phyloP scores from a whole-genome alignment of 2,329 filamentous ascomycete genomes.

The Metarhizium guizhouense region DNA sequence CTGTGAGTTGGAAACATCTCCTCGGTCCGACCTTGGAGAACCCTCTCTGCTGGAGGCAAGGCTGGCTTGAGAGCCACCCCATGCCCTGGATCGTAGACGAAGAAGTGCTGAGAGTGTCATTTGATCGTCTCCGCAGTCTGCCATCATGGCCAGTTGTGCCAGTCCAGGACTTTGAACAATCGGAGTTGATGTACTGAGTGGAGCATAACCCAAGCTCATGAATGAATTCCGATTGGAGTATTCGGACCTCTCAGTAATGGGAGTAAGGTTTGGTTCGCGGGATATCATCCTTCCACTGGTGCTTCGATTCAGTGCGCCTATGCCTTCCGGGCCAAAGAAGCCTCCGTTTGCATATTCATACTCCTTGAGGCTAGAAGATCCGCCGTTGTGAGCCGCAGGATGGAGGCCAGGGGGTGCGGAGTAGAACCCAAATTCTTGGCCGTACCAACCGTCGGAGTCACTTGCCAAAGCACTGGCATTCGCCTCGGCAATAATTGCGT shows the following conservation, averaged over 20 bases:
- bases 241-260: constrained; percentile 91
- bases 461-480: constrained; percentile 90
- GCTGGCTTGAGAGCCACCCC: constrained; percentile 73
- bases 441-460: constrained; percentile 90
- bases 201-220: constrained; percentile 53
- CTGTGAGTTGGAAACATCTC: constrained; percentile 25
- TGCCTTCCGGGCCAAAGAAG: constrained; percentile 72
- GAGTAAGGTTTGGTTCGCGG: constrained; percentile 84
- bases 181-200: constrained; percentile 32
- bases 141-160: constrained; percentile 64
- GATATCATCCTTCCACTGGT: constrained; percentile 67
- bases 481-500: constrained; percentile 86
- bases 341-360: constrained; percentile 70
- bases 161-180: constrained; percentile 60
- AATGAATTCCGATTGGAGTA: constrained; percentile 92
- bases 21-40: constrained; percentile 40
- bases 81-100: constrained; percentile 65
- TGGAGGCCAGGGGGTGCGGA: constrained; percentile 44
- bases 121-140: constrained; percentile 50
- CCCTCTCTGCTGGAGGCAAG: constrained; percentile 46
- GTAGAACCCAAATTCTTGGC: constrained; percentile 95
- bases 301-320: constrained; percentile 46
- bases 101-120: constrained; percentile 67
- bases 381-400: constrained; percentile 36
- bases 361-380: constrained; percentile 20